A percentile compares a stretch with the other conserved stretches of the same genome.
Conservation (phyloP, 768 basidiomycete species). For the Boletus vermiculosoides region DNA sequence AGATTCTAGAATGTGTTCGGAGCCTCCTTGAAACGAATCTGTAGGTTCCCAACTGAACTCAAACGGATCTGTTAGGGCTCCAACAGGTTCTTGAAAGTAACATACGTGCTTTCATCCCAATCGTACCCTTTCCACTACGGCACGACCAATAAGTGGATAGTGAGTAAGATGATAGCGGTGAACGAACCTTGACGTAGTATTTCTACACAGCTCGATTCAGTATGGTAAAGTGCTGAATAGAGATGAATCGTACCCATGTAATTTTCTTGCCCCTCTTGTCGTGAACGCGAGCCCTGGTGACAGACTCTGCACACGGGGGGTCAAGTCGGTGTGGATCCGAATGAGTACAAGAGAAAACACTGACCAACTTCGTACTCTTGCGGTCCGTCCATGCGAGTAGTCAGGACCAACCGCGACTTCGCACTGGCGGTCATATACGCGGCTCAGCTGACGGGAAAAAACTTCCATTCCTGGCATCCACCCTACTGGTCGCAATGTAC, state of each 20-base stretch:
- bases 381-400: constrained; percentile 35
- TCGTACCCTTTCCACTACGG: constrained; percentile 61
- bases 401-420: constrained; percentile 6
- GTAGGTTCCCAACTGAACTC: constrained; percentile 63
- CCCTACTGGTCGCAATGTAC: too few relatives aligned
- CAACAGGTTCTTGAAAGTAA: constrained; percentile 9
- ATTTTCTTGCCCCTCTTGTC: constrained; percentile 44
- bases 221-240: constrained; percentile 1
- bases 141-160: constrained; percentile 4
- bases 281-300: constrained; percentile 52
- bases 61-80: constrained; percentile 5
- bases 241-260: constrained; percentile 45
- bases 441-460: constrained; percentile 12
- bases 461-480: constrained; percentile 15
- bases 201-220: constrained; percentile 38
- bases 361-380: constrained; percentile 69
- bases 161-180: neutral
- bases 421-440: neutral
- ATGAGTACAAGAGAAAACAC: constrained; percentile 22
- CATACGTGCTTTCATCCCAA: constrained; percentile 58
- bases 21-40: constrained; percentile 54
- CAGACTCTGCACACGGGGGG: constrained; percentile 41
- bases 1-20: constrained; percentile 47
- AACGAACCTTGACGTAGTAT: constrained; percentile 58
- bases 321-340: constrained; percentile 1